Evolutionary conservation across 176 grass and related monocot species (phyloP).

Genomic region (Stipa capillata): DNA sequence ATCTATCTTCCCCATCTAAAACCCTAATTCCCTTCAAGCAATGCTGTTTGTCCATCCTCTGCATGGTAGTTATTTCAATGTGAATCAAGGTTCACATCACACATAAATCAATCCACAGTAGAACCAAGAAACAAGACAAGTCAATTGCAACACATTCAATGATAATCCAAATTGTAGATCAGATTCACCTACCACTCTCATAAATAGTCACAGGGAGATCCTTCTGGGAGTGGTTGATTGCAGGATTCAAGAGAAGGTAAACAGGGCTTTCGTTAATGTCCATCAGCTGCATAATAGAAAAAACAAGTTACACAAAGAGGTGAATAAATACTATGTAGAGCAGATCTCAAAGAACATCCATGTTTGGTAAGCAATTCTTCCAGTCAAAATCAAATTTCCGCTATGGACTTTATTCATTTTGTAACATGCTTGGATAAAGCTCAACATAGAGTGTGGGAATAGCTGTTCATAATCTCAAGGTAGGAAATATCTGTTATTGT

Average conservation of each 20-base stretch:
- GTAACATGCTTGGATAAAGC: background rate
- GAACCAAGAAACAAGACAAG: background rate
- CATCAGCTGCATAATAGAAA: constrained; percentile 59
- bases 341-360: background rate
- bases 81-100: background rate
- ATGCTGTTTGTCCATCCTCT: background rate
- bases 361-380: background rate
- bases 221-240: constrained; percentile 78
- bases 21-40: background rate
- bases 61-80: background rate
- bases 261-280: constrained; percentile 82
- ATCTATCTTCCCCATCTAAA: background rate
- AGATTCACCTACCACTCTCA: constrained; percentile 59
- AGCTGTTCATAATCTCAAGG: background rate
- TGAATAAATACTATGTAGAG: background rate
- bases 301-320: background rate
- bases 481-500: background rate
- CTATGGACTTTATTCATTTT: background rate
- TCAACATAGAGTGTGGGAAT: background rate
- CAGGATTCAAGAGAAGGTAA: constrained; percentile 83
- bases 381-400: background rate
- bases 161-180: background rate
- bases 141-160: background rate
- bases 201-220: constrained; percentile 83
- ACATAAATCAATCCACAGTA: background rate